Conservation (phyloP, 768 basidiomycete species). For the Gloeostereum incarnatum region DNA sequence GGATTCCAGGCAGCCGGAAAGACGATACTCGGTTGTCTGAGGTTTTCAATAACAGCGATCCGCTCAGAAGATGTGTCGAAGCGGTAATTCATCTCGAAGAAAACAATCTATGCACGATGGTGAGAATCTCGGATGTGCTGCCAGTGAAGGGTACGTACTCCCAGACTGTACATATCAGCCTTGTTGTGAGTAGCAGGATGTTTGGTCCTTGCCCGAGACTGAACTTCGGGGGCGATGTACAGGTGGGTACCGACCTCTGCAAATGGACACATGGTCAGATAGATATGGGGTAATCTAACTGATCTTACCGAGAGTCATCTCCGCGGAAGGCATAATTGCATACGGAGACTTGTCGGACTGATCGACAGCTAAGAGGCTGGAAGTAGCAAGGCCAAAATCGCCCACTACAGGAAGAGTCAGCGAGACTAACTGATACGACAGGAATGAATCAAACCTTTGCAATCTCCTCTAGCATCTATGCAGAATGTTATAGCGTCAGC, state of each 20-base stretch:
- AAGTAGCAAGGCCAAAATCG: conserved; percentile 89
- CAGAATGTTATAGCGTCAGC: conserved; percentile 1
- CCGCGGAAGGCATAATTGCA: conserved; percentile 43
- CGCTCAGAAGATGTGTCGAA: conserved; percentile 82
- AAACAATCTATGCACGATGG: conserved; percentile 64
- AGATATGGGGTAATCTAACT: neutral
- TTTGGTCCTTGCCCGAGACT: conserved; percentile 39
- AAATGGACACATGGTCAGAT: neutral
- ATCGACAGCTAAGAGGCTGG: conserved; percentile 70
- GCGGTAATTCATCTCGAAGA: conserved; percentile 92
- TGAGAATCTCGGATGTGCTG: neutral
- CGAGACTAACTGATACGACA: neutral
- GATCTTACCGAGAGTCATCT: conserved; percentile 63
- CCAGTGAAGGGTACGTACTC: conserved; percentile 38
- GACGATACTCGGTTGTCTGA: conserved; percentile 62
- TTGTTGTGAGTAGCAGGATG: conserved; percentile 74
- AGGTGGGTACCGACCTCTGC: conserved; percentile 86
- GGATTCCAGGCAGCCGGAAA: conserved; percentile 75
- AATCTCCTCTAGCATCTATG: conserved; percentile 72
- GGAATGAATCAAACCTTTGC: conserved; percentile 44
- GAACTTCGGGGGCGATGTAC: conserved; percentile 91
- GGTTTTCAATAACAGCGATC: conserved; percentile 69
- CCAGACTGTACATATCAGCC: conserved; percentile 92
- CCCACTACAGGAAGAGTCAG: conserved; percentile 46
- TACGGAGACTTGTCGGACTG: conserved; percentile 54